Evolutionary conservation across 305 asterid genomes (phyloP).

Genomic region (Nicotiana rustica): DNA sequence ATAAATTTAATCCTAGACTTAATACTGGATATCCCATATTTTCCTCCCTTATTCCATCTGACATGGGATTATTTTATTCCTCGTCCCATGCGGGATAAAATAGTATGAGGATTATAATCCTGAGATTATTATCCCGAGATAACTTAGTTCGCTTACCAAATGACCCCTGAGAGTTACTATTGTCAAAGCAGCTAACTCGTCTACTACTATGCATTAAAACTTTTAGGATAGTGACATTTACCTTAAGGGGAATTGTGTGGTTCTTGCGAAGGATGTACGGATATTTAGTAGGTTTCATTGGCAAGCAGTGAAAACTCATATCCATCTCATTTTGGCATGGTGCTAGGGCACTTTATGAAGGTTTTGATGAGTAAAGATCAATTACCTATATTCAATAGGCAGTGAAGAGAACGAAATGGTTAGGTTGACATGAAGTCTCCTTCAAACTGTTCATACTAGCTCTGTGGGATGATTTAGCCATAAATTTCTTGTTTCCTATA

Average conservation of each 20-base stretch:
- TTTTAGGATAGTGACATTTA: neutral
- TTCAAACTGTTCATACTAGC: conserved; percentile 14
- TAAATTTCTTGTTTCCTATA: neutral
- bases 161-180: neutral
- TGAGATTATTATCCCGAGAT: no score
- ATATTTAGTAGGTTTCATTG: neutral
- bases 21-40: no score
- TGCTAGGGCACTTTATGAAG: neutral
- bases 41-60: no score
- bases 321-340: conserved; percentile 7
- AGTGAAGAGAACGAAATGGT: neutral
- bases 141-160: no score
- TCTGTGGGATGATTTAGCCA: conserved; percentile 18
- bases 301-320: neutral
- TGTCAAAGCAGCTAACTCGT: neutral
- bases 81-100: no score
- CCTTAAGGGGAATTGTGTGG: neutral
- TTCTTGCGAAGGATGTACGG: neutral
- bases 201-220: neutral
- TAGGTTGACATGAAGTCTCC: conserved; percentile 5
- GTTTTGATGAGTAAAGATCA: conserved; percentile 12
- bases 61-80: no score
- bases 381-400: neutral
- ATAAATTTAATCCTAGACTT: no score
- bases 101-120: no score